phyloP scores from a whole-genome alignment of 2,329 filamentous ascomycete genomes.

The Phyllosticta citriasiana region DNA sequence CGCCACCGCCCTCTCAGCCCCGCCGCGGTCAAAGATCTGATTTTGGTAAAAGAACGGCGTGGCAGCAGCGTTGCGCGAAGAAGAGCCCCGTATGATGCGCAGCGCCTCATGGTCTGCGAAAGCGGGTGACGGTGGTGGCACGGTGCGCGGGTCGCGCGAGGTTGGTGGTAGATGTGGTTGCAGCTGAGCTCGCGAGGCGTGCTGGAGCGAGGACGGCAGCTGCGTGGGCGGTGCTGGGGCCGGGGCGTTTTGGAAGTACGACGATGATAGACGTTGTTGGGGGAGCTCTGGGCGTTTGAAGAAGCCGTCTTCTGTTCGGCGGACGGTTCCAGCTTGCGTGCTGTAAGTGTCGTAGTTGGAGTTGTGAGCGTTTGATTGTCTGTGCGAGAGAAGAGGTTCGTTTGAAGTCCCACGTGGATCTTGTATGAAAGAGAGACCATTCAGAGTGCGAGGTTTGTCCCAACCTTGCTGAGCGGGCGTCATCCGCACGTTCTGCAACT shows the following conservation, averaged over 20 bases:
- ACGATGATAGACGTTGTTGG: not conserved
- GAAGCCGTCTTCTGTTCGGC: not conserved
- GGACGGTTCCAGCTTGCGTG: not conserved
- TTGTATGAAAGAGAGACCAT: constrained; percentile 28
- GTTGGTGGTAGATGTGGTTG: no score
- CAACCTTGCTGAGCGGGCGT: constrained; percentile 7
- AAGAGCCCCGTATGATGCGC: not conserved
- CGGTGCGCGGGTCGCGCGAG: not conserved
- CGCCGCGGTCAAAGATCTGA: not conserved
- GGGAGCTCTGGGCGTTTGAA: not conserved
- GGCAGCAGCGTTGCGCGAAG: not conserved
- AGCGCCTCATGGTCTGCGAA: not conserved
- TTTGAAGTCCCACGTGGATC: constrained; percentile 12
- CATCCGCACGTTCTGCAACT: not conserved
- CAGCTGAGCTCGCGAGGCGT: not conserved
- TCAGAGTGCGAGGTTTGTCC: constrained; percentile 20
- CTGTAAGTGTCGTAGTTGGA: not conserved
- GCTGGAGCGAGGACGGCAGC: not conserved
- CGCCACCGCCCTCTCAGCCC: no score
- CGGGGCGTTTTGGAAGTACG: not conserved
- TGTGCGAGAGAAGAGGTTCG: not conserved
- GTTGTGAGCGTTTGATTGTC: not conserved
- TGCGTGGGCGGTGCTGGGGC: not conserved
- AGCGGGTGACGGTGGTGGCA: not conserved
- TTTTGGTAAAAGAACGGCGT: not conserved